Percentiles rank a stretch among this genome's conserved stretches.
phyloP scores from a whole-genome alignment of 768 basidiomycete species.

The Astraeus odoratus region DNA sequence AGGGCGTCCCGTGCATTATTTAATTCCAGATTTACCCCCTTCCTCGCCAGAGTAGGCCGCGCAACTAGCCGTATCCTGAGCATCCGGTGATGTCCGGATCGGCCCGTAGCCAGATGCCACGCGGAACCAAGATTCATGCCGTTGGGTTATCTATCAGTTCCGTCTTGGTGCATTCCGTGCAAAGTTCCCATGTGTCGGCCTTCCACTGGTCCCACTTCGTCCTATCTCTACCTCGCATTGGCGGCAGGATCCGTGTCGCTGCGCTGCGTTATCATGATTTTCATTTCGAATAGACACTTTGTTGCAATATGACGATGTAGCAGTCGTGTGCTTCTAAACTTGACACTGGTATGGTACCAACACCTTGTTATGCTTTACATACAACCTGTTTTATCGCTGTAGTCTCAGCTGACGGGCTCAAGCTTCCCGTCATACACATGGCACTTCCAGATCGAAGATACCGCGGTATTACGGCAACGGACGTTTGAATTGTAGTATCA shows the following conservation, averaged over 20 bases:
- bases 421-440: too few relatives aligned
- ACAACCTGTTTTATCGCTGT: neutral
- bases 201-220: neutral
- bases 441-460: too few relatives aligned
- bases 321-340: neutral
- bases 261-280: slow-evolving; percentile 9
- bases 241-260: neutral
- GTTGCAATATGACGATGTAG: neutral
- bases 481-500: too few relatives aligned
- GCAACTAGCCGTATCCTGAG: neutral
- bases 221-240: neutral
- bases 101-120: neutral
- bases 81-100: slow-evolving; percentile 1
- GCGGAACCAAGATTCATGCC: neutral
- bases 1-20: slow-evolving; percentile 44
- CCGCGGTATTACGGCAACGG: too few relatives aligned
- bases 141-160: slow-evolving; percentile 3
- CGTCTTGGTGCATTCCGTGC: neutral
- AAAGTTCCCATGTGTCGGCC: neutral
- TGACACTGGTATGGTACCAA: too few relatives aligned
- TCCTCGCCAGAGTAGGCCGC: slow-evolving; percentile 21
- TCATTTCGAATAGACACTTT: slow-evolving; percentile 5
- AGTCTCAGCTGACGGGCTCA: neutral
- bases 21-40: slow-evolving; percentile 54
- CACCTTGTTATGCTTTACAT: too few relatives aligned